Evolutionary conservation across 345 rosid genomes (phyloP), one percentile per base, ranked within the genome.

Genomic region (Eucalyptus pumila): DNA sequence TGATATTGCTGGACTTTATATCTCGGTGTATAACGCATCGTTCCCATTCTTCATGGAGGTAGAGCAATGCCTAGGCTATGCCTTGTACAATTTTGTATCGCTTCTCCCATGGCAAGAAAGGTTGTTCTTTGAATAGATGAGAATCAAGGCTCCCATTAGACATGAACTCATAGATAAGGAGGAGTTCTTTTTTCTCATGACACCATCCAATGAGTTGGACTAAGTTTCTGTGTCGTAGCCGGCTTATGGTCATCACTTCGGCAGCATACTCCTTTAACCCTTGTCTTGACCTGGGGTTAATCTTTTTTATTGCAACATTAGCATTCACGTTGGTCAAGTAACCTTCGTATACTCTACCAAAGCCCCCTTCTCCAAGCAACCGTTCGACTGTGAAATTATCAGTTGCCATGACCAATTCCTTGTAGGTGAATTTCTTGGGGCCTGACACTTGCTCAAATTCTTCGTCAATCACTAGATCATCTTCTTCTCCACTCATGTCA

Each of bases 351-450:
- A 67, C 80, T 67, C 12, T 67, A 9, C 80, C 80, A 32, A 67
- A 67, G 40, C 80, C 23, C 16, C 80, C 80, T 67, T 67, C 76
- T 32, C 76, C 76, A n/a, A 15, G 76, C 76, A 67, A n/a, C 40
- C 11, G 11, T n/a, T 67, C 40, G 4, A 8, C 9, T 32, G 3
- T 0, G 0, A 67, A 67, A 9, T 67, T 67, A 16, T 0, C 1
- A 0, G 80, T 67, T 0, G 80, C 11, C 2, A 0, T 0, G 10
- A 67, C 80, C 40, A 67, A 32, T 7, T 67, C 80, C 80, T n/a
- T 32, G 23, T 67, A 67, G 80, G 80, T 14, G 80, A 67, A 67
- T 67, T 67, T 67, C 80, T 67, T 67, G 23, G 80, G 80, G 21
- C 37, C 80, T 5, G 40, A 15, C 6, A 8, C 23, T 32, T 67